phyloP scores from a whole-genome alignment of 768 basidiomycete genomes.

The Tylopilus sp. region DNA sequence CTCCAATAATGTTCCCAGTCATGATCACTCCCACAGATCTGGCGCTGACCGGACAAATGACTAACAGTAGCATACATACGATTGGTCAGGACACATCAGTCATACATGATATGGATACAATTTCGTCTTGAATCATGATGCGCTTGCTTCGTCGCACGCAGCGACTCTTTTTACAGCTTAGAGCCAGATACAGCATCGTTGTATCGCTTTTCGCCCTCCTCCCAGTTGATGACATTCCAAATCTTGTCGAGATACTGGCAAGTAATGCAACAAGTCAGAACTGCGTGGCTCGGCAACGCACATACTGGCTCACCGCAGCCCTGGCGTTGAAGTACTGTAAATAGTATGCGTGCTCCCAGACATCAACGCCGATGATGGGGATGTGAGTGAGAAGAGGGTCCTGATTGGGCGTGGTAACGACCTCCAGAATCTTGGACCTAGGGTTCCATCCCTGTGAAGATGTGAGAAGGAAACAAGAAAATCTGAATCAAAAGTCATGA shows the following conservation, averaged over 20 bases:
- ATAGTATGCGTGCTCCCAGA: conserved; percentile 98
- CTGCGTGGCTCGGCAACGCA: not conserved
- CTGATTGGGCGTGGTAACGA: conserved; percentile 92
- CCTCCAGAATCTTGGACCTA: conserved; percentile 68
- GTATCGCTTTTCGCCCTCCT: conserved; percentile 73
- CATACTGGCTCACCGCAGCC: conserved; percentile 62
- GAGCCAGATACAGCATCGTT: conserved; percentile 37
- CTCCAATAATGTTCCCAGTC: not conserved
- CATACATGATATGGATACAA: conserved; percentile 11
- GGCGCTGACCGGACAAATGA: not conserved
- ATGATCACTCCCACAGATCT: not conserved
- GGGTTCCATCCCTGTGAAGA: conserved; percentile 66
- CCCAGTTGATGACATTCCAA: conserved; percentile 68
- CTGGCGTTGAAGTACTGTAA: conserved; percentile 97
- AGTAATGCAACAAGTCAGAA: not conserved
- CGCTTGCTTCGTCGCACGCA: not conserved
- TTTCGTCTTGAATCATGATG: not conserved
- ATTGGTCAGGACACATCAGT: not conserved
- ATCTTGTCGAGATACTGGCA: conserved; percentile 70
- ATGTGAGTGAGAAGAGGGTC: conserved; percentile 78
- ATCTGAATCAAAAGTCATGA: too few relatives aligned
- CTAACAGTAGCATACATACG: not conserved
- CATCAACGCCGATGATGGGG: conserved; percentile 89
- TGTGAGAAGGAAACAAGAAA: conserved; percentile 1
- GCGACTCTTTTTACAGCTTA: conserved; percentile 33